A percentile compares a stretch with the other conserved stretches of the same genome.
Evolutionary conservation across 2,329 filamentous ascomycete species (phyloP).

Genomic region (Beauveria medogensis): DNA sequence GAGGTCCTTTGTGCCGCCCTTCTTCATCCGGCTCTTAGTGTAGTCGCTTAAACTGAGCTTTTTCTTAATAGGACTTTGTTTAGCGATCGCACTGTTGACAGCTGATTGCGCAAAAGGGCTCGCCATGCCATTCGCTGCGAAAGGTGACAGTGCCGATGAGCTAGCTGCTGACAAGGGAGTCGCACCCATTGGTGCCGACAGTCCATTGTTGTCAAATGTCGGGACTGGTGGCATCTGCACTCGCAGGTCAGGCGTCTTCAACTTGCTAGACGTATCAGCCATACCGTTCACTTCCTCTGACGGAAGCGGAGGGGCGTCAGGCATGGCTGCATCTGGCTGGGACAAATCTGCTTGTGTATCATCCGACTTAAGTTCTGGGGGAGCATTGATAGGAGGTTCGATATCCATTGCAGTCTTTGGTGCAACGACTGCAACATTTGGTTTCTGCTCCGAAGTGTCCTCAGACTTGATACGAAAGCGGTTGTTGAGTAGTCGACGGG

Average conservation of each 20-base stretch:
- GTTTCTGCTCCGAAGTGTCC: slow-evolving; percentile 29
- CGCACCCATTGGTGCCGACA: slow-evolving; percentile 26
- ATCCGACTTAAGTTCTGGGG: slow-evolving; percentile 20
- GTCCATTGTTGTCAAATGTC: slow-evolving; percentile 34
- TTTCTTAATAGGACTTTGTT: slow-evolving; percentile 57
- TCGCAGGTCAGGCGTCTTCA: slow-evolving; percentile 37
- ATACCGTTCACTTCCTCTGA: slow-evolving; percentile 13
- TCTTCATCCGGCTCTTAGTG: slow-evolving; percentile 47
- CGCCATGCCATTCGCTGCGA: slow-evolving; percentile 31
- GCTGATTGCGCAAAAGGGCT: slow-evolving; percentile 35
- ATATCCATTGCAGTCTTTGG: not conserved
- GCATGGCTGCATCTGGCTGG: slow-evolving; percentile 1
- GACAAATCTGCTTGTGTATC: not conserved
- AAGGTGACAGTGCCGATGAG: slow-evolving; percentile 42
- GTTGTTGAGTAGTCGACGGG: slow-evolving; percentile 43
- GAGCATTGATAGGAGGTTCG: slow-evolving; percentile 30
- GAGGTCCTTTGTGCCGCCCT: slow-evolving; percentile 34
- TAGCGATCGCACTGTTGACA: slow-evolving; percentile 35
- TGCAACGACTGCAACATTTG: slow-evolving; percentile 15
- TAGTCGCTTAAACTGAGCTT: slow-evolving; percentile 61
- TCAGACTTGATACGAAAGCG: slow-evolving; percentile 35
- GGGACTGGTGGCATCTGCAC: slow-evolving; percentile 52
- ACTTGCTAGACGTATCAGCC: slow-evolving; percentile 20
- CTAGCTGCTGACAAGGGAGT: slow-evolving; percentile 41
- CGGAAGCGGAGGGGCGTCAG: not conserved